Conservation (phyloP, 2,329 filamentous ascomycete genomes). For the Elsinoe ampelina region DNA sequence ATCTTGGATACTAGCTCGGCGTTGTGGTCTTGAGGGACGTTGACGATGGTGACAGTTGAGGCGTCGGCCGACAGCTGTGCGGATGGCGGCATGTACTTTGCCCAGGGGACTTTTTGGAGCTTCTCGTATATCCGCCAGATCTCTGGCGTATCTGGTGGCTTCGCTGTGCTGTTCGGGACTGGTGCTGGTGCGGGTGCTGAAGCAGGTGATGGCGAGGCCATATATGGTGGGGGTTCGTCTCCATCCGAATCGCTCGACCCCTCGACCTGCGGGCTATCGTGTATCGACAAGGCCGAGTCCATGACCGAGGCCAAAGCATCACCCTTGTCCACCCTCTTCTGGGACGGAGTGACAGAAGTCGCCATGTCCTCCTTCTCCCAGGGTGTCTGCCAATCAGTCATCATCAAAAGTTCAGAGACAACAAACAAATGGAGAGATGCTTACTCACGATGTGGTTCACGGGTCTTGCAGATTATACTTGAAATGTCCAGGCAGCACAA, state of each 20-base stretch:
- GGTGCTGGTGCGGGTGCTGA: not conserved
- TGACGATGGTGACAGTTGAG: constrained; percentile 2
- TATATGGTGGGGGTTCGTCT: not conserved
- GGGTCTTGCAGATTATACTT: not conserved
- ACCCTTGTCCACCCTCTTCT: not conserved
- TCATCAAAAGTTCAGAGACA: not conserved
- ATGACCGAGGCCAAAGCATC: constrained; percentile 2
- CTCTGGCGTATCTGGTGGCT: not conserved
- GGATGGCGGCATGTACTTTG: not conserved
- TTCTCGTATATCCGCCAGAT: constrained; percentile 4
- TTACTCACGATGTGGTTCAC: not conserved
- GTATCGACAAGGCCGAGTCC: constrained; percentile 2
- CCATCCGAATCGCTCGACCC: not conserved
- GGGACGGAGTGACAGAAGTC: not conserved
- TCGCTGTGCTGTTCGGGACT: not conserved
- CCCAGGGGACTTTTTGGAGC: not conserved
- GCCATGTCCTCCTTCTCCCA: not conserved
- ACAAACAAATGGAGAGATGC: not conserved
- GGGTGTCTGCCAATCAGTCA: not conserved
- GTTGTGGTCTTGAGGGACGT: not conserved
- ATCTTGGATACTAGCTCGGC: not conserved
- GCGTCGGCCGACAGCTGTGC: not conserved
- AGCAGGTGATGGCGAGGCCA: not conserved
- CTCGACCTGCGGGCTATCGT: not conserved
- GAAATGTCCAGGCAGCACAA: not conserved